phyloP scores from a whole-genome alignment of 192 early-diverging fungal species.

The Coemansia umbellata region DNA sequence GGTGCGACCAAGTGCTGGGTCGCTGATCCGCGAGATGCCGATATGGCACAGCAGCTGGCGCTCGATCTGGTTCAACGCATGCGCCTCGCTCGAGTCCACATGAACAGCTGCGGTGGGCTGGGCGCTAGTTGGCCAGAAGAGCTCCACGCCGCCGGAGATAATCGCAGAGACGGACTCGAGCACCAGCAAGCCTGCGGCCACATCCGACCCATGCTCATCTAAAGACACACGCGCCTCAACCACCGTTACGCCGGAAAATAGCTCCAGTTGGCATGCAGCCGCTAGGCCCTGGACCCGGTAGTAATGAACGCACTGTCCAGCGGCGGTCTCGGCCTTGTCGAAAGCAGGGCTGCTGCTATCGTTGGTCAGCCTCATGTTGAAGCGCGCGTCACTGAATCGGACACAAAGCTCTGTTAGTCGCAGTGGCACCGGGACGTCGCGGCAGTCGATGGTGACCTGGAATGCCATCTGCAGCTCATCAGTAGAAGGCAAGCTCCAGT shows the following conservation, averaged over 20 bases:
- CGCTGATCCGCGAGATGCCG: slow-evolving; percentile 12
- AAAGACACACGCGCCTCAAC: slow-evolving; percentile 14
- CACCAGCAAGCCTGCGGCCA: not conserved
- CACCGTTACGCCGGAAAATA: slow-evolving; percentile 2
- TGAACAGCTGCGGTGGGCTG: not conserved
- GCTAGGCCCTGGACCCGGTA: too few relatives aligned
- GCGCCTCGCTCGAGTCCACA: not conserved
- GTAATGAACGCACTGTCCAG: not conserved
- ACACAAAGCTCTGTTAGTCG: slow-evolving; percentile 13
- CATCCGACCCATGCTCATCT: not conserved
- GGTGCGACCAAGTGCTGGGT: not conserved
- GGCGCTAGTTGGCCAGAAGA: slow-evolving; percentile 32
- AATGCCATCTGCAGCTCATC: slow-evolving; percentile 14
- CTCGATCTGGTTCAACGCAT: slow-evolving; percentile 23
- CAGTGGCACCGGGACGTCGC: slow-evolving; percentile 2
- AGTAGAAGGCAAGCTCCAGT: slow-evolving; percentile 5
- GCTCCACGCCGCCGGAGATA: not conserved
- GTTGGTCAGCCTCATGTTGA: not conserved
- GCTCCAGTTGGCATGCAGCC: too few relatives aligned
- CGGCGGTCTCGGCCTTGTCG: too few relatives aligned
- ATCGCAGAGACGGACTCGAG: not conserved
- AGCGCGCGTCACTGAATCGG: slow-evolving; percentile 17
- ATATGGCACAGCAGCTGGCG: slow-evolving; percentile 19
- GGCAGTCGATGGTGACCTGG: slow-evolving; percentile 29
- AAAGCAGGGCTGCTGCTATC: not conserved